A percentile compares a stretch with the other conserved stretches of the same genome.
Evolutionary conservation across 768 basidiomycete species (phyloP).

Genomic region (Strobilomyces echinocephalus): DNA sequence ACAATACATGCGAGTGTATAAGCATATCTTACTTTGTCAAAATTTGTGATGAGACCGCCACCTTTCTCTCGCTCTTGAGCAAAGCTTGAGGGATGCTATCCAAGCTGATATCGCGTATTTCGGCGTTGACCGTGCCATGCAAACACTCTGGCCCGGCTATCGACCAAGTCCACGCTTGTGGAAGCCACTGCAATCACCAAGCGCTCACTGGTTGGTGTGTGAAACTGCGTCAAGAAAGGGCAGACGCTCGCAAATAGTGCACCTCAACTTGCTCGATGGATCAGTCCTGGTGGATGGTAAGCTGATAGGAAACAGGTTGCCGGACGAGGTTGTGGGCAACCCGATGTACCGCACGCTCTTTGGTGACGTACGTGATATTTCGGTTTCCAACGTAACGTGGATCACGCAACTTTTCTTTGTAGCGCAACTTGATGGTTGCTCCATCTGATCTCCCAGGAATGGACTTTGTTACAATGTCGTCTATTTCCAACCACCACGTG

Average conservation of each 20-base stretch:
- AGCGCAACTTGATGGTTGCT: not conserved
- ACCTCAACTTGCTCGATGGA: not conserved
- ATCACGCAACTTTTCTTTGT: not conserved
- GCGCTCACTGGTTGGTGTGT: not conserved
- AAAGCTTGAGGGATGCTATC: not conserved
- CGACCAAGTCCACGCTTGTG: not conserved
- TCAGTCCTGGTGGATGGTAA: not conserved
- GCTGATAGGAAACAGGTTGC: not conserved
- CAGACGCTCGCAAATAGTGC: not conserved
- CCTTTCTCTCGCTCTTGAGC: not conserved
- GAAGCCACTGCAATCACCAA: not conserved
- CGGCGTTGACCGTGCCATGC: not conserved
- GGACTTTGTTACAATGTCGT: not conserved
- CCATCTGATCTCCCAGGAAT: not conserved
- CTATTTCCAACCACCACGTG: not conserved
- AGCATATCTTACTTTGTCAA: too few species aligned
- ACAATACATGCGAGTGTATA: too few species aligned
- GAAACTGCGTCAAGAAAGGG: not conserved
- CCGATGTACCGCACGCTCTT: not conserved
- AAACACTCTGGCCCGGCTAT: not conserved
- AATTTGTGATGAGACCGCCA: not conserved
- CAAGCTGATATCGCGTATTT: not conserved
- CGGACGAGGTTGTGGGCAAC: not conserved
- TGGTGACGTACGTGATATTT: not conserved
- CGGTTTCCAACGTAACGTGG: not conserved